Evolutionary conservation across 2,329 filamentous ascomycete genomes (phyloP).

Genomic region (Pseudogymnoascus sp.): DNA sequence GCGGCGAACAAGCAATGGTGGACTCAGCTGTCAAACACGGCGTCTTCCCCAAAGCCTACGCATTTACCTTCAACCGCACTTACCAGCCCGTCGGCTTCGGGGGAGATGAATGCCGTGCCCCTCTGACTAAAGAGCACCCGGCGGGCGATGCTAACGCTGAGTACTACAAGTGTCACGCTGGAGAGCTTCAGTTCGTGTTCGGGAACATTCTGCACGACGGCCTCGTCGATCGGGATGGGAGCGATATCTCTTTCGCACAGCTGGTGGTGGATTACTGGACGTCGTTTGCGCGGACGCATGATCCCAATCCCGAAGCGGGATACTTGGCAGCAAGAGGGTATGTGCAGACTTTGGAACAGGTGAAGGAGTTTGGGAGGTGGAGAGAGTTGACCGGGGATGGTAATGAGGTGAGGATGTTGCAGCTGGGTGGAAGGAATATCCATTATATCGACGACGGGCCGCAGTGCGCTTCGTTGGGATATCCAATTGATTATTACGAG

Average conservation of each 20-base stretch:
- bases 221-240: slow-evolving; percentile 25
- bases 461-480: slow-evolving; percentile 19
- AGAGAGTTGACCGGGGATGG: slow-evolving; percentile 11
- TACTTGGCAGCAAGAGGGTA: slow-evolving; percentile 23
- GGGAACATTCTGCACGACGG: slow-evolving; percentile 24
- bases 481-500: slow-evolving; percentile 18
- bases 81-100: slow-evolving; percentile 24
- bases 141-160: slow-evolving; percentile 26
- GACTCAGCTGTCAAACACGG: slow-evolving; percentile 23
- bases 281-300: slow-evolving; percentile 23
- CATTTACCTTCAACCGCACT: slow-evolving; percentile 29
- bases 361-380: slow-evolving; percentile 22
- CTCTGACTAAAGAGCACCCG: slow-evolving; percentile 22
- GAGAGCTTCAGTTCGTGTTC: slow-evolving; percentile 29
- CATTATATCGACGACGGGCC: slow-evolving; percentile 17
- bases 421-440: background rate
- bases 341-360: slow-evolving; percentile 17
- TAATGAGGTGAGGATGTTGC: slow-evolving; percentile 16
- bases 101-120: slow-evolving; percentile 19
- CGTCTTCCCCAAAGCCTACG: slow-evolving; percentile 30
- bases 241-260: slow-evolving; percentile 25
- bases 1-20: slow-evolving; percentile 25
- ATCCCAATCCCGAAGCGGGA: slow-evolving; percentile 19
- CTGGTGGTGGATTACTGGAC: slow-evolving; percentile 24
- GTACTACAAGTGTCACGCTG: slow-evolving; percentile 33